These are phyloP conservation scores for Spergularia marina DNA, from an alignment of 148 eudicot species.

Conservation along the genomic window DNA sequence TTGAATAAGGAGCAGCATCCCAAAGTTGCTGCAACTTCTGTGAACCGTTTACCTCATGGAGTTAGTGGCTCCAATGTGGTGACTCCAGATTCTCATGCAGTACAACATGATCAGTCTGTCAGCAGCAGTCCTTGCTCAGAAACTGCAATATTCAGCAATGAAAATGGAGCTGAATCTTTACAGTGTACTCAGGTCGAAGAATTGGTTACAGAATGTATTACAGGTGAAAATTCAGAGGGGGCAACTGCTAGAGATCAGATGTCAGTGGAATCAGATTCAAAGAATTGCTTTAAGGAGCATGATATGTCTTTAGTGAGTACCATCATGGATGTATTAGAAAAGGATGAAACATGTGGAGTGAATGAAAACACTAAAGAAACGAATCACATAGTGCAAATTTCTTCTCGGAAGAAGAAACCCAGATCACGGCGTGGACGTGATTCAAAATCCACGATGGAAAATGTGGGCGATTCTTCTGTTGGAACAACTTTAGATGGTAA, in stretches of 20 bases:
- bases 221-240: constrained; percentile 5
- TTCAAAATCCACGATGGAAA: too few species aligned
- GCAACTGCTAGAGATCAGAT: neutral
- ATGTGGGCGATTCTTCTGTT: too few species aligned
- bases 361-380: constrained; percentile 12
- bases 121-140: constrained; percentile 6
- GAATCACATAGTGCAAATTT: constrained; percentile 4
- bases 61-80: neutral
- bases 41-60: neutral
- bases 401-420: constrained; percentile 7
- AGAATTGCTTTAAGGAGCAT: neutral
- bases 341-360: constrained; percentile 6
- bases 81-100: constrained; percentile 12
- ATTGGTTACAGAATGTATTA: neutral
- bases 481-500: too few species aligned
- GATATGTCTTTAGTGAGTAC: constrained; percentile 1
- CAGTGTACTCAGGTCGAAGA: neutral
- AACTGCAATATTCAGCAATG: neutral
- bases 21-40: constrained; percentile 11
- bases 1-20: constrained; percentile 2
- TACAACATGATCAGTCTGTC: constrained; percentile 20
- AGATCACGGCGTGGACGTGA: too few species aligned
- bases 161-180: constrained; percentile 10
- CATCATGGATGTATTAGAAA: neutral
- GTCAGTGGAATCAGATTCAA: neutral